Evolutionary conservation across 495 filamentous ascomycete genomes (phyloP), one percentile per base, ranked within the genome.

Genomic region (Penicillium nucicola): DNA sequence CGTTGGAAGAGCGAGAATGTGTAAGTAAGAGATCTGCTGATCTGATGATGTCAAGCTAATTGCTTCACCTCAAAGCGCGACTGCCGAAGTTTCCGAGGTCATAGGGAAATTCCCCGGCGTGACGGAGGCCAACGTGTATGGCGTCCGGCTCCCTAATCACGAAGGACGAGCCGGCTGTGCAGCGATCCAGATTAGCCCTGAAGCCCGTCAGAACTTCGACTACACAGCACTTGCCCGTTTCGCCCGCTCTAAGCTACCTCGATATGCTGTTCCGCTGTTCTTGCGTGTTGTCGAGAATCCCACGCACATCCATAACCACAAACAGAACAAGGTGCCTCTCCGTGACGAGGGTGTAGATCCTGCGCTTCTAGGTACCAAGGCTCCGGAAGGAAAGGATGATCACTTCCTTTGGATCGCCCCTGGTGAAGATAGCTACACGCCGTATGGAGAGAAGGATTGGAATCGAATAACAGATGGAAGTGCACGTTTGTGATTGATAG

Each of bases 1-100:
- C 77, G 88, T 4, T 92, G 88, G 88, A 92, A 92, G 65, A 81
- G 81, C 48, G 88, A 91, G 68, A 92, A 92, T 58, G 87, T 92
- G 43, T 84, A 64, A 55, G 67, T 61, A 4, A 1, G 15, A 15
- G 6, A 33, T 17, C 15, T 20, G 2, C 32, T 8, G 11, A 11
- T 25, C 18, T 14, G 19, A 9, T 10, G 3, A 10, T 19, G 37
- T 2, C 15, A 30, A 11, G 14, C 30, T 22, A 41, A 35, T 25
- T 38, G 33, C 22, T 25, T 0, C 22, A 13, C n/a, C 7, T 4
- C 28, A 28, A 10, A 72, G 69, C 4, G 64, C 81, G 18, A 92
- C 88, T 0, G 84, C 85, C 23, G 88, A 92, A 64, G 88, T 92
- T 0, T 76, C 83, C 6, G 81, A 87, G 56, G 76, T 80, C 1